Evolutionary conservation across 371 early-diverging fungal species (phyloP).

Genomic region (Vairimorpha ceranae): DNA sequence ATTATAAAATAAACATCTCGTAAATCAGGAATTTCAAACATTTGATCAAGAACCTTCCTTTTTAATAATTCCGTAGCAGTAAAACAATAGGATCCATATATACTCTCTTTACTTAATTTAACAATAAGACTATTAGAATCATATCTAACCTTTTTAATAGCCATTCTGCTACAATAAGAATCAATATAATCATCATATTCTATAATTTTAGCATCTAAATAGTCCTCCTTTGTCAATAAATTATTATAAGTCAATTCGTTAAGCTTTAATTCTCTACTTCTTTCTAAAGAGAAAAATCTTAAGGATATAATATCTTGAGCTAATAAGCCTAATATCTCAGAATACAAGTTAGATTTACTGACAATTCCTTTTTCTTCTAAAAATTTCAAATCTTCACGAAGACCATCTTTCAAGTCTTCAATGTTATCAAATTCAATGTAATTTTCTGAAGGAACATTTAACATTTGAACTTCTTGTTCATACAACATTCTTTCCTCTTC

Average conservation of each 20-base stretch:
- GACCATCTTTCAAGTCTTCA: conserved; percentile 19
- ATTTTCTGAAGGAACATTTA: not conserved
- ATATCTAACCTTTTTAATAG: conserved; percentile 23
- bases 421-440: not conserved
- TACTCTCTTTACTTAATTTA: conserved; percentile 67
- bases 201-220: conserved; percentile 70
- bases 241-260: conserved; percentile 55
- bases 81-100: conserved; percentile 91
- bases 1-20: conserved; percentile 51
- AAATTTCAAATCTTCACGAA: conserved; percentile 45
- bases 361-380: conserved; percentile 39
- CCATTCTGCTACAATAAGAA: conserved; percentile 41
- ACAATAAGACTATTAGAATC: not conserved
- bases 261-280: conserved; percentile 54
- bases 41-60: conserved; percentile 71
- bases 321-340: conserved; percentile 52
- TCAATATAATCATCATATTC: conserved; percentile 62
- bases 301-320: conserved; percentile 52
- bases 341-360: conserved; percentile 26
- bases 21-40: conserved; percentile 41
- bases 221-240: conserved; percentile 67
- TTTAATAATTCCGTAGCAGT: conserved; percentile 78
- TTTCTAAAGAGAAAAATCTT: conserved; percentile 26
- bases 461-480: not conserved
- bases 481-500: conserved; percentile 18